Conservation (phyloP, 805 yeast species). For the Suhomyces pyralidae region DNA sequence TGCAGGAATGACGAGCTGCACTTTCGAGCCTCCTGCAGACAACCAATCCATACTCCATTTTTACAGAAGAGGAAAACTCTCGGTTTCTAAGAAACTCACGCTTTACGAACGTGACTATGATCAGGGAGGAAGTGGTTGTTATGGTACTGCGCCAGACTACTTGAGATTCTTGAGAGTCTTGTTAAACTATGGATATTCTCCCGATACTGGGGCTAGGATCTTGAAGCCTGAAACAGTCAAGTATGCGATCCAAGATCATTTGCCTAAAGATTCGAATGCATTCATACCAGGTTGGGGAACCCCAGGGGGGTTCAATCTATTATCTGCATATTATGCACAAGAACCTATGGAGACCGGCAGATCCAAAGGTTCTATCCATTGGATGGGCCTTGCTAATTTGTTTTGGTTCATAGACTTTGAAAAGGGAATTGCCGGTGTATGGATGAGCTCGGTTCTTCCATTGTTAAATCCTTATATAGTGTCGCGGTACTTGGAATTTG, state of each 20-base stretch:
- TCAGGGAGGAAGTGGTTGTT: conserved; percentile 46
- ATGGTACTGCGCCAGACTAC: conserved; percentile 36
- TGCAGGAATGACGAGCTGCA: conserved; percentile 28
- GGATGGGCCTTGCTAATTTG: conserved; percentile 42
- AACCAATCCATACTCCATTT: background rate
- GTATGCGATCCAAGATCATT: conserved; percentile 32
- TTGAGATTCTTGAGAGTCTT: conserved; percentile 37
- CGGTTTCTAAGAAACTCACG: background rate
- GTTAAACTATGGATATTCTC: conserved; percentile 41
- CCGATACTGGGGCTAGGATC: conserved; percentile 28
- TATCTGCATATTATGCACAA: background rate
- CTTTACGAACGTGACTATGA: conserved; percentile 23
- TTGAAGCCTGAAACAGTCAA: conserved; percentile 26
- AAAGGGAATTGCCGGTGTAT: conserved; percentile 37
- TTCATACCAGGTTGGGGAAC: conserved; percentile 36
- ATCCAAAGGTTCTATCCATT: conserved; percentile 32
- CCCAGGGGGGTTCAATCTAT: conserved; percentile 17
- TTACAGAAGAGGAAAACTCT: background rate
- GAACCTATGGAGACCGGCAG: conserved; percentile 25
- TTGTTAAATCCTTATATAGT: conserved; percentile 21
- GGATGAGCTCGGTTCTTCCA: conserved; percentile 40
- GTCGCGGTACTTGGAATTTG: conserved; percentile 21
- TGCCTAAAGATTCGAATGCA: conserved; percentile 28
- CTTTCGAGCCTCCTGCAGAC: conserved; percentile 4
- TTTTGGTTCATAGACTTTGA: conserved; percentile 40